phyloP scores from a whole-genome alignment of 192 early-diverging fungal species.

The Thamnidium elegans region DNA sequence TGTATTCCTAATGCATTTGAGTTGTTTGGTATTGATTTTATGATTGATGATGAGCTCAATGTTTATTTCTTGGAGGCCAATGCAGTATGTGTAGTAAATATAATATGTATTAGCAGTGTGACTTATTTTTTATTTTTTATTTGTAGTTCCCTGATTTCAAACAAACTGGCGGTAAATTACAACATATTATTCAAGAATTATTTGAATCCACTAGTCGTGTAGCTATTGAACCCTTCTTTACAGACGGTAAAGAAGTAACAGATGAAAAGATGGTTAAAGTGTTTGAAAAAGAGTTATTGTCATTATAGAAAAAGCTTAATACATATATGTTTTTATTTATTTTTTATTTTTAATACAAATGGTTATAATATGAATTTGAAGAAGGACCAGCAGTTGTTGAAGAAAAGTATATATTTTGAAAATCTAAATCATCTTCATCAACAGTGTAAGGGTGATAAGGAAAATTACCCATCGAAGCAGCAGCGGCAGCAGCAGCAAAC shows the following conservation, averaged over 20 bases:
- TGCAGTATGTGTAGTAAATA: constrained; percentile 36
- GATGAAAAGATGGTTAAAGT: constrained; percentile 26
- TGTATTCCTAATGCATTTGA: constrained; percentile 62
- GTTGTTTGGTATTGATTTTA: constrained; percentile 66
- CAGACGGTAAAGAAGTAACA: neutral
- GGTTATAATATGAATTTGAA: neutral
- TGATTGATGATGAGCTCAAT: constrained; percentile 52
- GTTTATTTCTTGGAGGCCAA: constrained; percentile 62
- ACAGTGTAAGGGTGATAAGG: neutral
- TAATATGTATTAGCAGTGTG: neutral
- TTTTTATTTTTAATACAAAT: constrained; percentile 1
- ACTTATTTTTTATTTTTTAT: neutral
- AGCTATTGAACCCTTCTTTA: constrained; percentile 38
- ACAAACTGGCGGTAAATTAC: constrained; percentile 53
- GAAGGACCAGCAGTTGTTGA: neutral
- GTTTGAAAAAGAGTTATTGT: constrained; percentile 29
- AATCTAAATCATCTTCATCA: neutral
- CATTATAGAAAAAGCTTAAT: neutral
- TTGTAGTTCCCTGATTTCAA: constrained; percentile 64
- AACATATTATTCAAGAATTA: constrained; percentile 56
- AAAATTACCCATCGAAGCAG: neutral
- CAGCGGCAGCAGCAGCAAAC: neutral
- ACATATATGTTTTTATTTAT: neutral
- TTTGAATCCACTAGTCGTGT: constrained; percentile 49
- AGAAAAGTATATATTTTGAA: neutral